These are phyloP conservation scores for Peronospora belbahrii DNA, from an alignment of 352 stramenopile species.

Conservation along the genomic window DNA sequence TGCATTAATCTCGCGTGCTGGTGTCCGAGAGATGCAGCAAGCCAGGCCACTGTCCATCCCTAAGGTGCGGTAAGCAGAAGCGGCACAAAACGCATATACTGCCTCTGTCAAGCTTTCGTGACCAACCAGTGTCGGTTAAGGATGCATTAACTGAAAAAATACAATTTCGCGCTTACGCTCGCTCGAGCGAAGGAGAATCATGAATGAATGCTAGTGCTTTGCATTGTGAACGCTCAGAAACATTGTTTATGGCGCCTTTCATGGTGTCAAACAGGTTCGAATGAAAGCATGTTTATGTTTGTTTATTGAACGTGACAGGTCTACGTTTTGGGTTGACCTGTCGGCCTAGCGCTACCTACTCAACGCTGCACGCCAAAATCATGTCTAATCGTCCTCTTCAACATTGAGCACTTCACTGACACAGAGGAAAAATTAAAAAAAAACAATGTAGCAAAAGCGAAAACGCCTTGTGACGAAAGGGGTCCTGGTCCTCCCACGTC, in stretches of 20 bases:
- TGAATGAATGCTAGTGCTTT: not conserved
- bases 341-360: not conserved
- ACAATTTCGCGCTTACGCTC: constrained; percentile 18
- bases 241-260: too few relatives aligned
- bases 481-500: not conserved
- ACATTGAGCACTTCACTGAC: constrained; percentile 49
- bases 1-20: too few relatives aligned
- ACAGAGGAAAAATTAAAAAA: constrained; percentile 31
- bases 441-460: constrained; percentile 17
- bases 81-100: constrained; percentile 17
- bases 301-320: constrained; percentile 11
- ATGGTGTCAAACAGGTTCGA: not conserved
- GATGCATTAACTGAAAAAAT: constrained; percentile 20
- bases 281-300: constrained; percentile 13
- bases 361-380: constrained; percentile 24
- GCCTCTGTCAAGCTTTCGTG: constrained; percentile 10
- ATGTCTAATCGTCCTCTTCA: constrained; percentile 27
- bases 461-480: not conserved
- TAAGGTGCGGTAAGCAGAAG: constrained; percentile 17
- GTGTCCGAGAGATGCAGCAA: too few relatives aligned
- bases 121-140: constrained; percentile 17
- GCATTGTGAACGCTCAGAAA: not conserved
- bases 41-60: not conserved
- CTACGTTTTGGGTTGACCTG: constrained; percentile 2
- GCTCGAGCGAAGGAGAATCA: constrained; percentile 4